These are phyloP conservation scores for Mallotus repandus DNA, from an alignment of 441 rosid genomes.

Conservation along the genomic window DNA sequence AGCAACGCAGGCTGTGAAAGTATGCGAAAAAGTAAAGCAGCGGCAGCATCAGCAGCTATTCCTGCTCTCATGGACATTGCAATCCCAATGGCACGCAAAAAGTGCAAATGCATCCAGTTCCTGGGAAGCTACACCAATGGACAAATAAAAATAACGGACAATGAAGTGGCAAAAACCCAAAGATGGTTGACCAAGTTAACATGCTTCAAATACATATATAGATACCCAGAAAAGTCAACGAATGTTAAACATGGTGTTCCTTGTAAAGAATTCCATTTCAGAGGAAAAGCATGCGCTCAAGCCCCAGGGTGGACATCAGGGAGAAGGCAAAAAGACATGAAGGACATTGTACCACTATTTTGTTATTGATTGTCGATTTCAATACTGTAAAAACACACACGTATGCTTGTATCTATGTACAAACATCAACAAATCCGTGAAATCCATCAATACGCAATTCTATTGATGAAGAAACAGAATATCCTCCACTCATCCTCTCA, in stretches of 20 bases:
- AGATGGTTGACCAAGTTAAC: not conserved
- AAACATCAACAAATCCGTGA: not conserved
- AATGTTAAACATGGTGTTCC: not conserved
- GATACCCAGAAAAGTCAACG: not conserved
- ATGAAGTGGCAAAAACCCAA: not conserved
- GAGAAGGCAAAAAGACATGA: not conserved
- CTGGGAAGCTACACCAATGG: conserved; percentile 77
- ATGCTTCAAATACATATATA: not conserved
- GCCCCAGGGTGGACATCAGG: not conserved
- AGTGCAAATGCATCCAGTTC: conserved; percentile 99
- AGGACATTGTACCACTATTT: not conserved
- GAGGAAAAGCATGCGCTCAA: not conserved
- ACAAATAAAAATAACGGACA: conserved; percentile 21
- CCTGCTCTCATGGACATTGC: conserved; percentile 99
- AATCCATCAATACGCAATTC: not conserved
- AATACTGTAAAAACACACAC: not conserved
- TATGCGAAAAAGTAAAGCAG: conserved; percentile 93
- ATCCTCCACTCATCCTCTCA: not conserved
- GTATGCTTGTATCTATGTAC: not conserved
- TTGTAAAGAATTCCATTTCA: not conserved
- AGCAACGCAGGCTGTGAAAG: conserved; percentile 98
- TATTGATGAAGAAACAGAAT: not conserved
- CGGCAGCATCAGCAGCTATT: conserved; percentile 99
- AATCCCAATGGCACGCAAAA: conserved; percentile 96
- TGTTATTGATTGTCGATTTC: not conserved